Base-by-base conservation (phyloP, 345 rosid genomes). In the Salix dunnii region DNA sequence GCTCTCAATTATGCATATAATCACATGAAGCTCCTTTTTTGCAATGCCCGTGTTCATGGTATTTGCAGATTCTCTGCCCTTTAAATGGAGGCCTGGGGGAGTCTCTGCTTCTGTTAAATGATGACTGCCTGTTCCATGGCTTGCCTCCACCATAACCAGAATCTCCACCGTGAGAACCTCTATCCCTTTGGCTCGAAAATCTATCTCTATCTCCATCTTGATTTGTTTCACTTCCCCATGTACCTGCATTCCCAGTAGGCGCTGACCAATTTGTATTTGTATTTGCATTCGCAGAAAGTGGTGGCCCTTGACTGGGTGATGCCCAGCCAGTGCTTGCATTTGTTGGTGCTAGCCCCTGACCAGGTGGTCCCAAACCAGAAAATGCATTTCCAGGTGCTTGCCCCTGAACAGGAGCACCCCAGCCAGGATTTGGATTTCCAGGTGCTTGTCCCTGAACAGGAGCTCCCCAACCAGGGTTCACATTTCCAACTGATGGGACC, bases 1-100 rank as follows among this genome's bases (percentile, higher is more conserved):
- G 20, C 36, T 33, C 76, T 84, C 79, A 88, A 74, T 83, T 78
- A 84, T 91, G 94, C 73, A 88, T 75, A 81, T 86, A 92, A 82
- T 87, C 89, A 85, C 97, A 92, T 14, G 87, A 77, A 33, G 97
- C 83, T 58, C 95, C 97, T 81, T 89, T 92, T 84, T 83, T 88
- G 83, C 97, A 91, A 70, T 84, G 85, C 64, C 97, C 96, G 60
- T 42, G 82, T 83, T 88, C 91, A 18, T 84, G 88, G 81, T 30
- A 89, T 75, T 80, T 86, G 85, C 92, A 89, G 49, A 87, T 83
- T 81, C 90, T 86, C 75, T 92, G 94, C 61, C 90, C 92, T 83
- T 81, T 86, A 58, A 76, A 74, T 9, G 83, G 72, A 16, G 84
- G 74, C 70, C 88, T 78, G 7, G 87, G 75, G 17, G 88, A 70